These are phyloP conservation scores for Cucurbita maxima DNA, from an alignment of 306 rosid species.

Conservation along the genomic window DNA sequence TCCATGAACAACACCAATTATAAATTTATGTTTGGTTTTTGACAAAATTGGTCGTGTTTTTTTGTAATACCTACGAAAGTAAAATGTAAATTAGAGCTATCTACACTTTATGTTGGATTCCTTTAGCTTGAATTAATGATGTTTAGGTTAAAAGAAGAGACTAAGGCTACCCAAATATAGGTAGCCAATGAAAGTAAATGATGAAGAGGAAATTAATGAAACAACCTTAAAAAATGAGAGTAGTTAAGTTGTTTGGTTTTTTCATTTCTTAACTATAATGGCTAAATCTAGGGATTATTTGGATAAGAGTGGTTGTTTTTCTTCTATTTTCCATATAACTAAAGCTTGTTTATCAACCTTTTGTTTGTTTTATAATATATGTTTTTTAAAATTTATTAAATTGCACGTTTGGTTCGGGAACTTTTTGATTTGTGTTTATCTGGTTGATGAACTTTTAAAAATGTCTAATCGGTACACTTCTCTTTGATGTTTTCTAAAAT, in stretches of 20 bases:
- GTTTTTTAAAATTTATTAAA: neutral
- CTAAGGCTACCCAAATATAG: neutral
- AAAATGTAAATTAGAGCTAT: neutral
- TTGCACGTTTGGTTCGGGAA: neutral
- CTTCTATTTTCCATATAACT: neutral
- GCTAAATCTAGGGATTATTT: neutral
- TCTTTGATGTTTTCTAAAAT: no score
- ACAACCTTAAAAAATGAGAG: neutral
- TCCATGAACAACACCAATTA: neutral
- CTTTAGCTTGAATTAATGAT: neutral
- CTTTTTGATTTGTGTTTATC: no score
- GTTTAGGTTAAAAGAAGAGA: neutral
- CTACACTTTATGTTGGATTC: constrained; percentile 1
- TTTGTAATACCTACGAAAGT: neutral
- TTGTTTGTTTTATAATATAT: neutral
- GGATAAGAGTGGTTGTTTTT: neutral
- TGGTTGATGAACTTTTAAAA: no score
- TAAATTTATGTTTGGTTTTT: neutral
- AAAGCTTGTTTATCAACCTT: neutral
- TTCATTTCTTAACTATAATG: neutral
- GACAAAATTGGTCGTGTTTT: neutral
- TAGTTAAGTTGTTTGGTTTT: neutral
- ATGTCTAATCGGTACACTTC: neutral
- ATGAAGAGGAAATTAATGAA: neutral
- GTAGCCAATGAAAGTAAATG: neutral